Conservation (phyloP, 805 yeast genomes). For the Candida sonorensis region DNA sequence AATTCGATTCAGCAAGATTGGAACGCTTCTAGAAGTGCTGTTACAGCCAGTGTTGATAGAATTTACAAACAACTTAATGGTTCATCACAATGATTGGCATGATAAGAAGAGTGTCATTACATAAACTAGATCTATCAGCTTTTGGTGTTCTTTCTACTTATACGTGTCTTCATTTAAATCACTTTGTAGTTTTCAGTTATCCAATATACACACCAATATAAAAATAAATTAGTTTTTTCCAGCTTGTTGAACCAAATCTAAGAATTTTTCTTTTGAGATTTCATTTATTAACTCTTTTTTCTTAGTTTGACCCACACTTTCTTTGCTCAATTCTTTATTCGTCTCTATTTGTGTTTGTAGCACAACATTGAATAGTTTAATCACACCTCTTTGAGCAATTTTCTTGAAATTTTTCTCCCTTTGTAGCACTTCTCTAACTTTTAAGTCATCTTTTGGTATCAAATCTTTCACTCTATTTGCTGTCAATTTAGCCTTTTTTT, state of each 20-base stretch:
- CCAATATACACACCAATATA: no score
- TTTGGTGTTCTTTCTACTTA: no score
- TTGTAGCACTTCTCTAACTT: slow-evolving; percentile 40
- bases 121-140: no score
- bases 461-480: slow-evolving; percentile 62
- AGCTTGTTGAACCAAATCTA: slow-evolving; percentile 80
- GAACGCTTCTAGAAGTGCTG: slow-evolving; percentile 29
- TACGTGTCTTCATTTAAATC: no score
- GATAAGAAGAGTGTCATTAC: no score
- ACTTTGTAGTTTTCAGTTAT: no score
- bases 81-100: no score
- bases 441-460: slow-evolving; percentile 55
- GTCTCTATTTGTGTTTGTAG: slow-evolving; percentile 76
- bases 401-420: slow-evolving; percentile 60
- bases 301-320: slow-evolving; percentile 35
- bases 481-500: slow-evolving; percentile 62
- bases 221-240: slow-evolving; percentile 41
- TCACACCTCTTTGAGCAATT: slow-evolving; percentile 39
- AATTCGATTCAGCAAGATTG: slow-evolving; percentile 26
- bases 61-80: slow-evolving; percentile 17
- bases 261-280: slow-evolving; percentile 80
- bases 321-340: slow-evolving; percentile 40
- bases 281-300: slow-evolving; percentile 63
- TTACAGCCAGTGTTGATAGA: slow-evolving; percentile 23
- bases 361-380: slow-evolving; percentile 33